A percentile compares a stretch with the other conserved stretches of the same genome.
Conservation (phyloP, 495 filamentous ascomycete species). For the Penicillium waksmanii region DNA sequence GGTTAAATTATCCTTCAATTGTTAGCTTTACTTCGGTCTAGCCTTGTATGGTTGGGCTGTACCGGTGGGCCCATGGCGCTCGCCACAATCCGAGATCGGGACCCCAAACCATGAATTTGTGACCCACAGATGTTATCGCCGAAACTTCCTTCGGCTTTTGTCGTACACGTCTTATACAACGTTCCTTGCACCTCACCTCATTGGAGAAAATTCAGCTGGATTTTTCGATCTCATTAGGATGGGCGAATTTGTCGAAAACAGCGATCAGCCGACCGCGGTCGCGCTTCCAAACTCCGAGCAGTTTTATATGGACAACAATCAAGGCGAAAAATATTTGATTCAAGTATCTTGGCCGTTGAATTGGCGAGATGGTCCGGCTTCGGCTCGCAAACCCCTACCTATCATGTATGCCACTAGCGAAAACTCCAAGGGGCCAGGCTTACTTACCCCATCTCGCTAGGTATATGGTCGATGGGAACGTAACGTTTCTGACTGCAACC, state of each 20-base stretch:
- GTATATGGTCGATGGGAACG: conserved; percentile 36
- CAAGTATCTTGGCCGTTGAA: conserved; percentile 36
- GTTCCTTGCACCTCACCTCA: neutral
- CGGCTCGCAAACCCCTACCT: conserved; percentile 17
- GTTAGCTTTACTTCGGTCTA: neutral
- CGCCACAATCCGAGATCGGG: neutral
- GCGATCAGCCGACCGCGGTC: conserved; percentile 12
- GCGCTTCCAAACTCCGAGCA: conserved; percentile 32
- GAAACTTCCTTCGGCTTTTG: conserved; percentile 1
- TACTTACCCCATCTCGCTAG: conserved; percentile 9
- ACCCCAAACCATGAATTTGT: neutral
- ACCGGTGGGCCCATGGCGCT: neutral
- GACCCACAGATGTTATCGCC: neutral
- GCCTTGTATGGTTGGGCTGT: neutral
- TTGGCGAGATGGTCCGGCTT: conserved; percentile 11
- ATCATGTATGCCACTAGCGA: conserved; percentile 21
- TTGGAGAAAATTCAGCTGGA: neutral
- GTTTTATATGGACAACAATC: conserved; percentile 25
- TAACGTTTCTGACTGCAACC: conserved; percentile 33
- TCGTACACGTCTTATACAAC: neutral
- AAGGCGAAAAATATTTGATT: conserved; percentile 26
- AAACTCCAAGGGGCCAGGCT: neutral
- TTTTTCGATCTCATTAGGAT: neutral
- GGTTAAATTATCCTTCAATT: too few species aligned
- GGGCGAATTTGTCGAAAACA: neutral